Evolutionary conservation across 225 moss, liverwort and hornwort genomes (phyloP), one percentile per base, ranked within the genome.

Genomic region (Polytrichum commune): DNA sequence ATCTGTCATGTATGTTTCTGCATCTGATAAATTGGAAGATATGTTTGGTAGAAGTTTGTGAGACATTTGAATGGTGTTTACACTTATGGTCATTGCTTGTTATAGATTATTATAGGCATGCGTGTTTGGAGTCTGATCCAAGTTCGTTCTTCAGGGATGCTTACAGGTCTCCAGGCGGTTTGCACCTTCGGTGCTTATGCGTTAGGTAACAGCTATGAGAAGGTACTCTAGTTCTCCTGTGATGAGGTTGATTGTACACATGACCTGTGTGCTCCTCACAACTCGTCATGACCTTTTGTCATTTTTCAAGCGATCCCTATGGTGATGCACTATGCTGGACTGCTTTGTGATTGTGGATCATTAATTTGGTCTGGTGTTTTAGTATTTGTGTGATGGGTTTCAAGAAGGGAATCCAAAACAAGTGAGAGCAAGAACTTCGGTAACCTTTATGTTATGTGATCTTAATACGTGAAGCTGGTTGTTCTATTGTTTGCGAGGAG

Each of bases 81-180:
- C 58, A 58, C 0, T 22, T 68, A 5, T 68, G 53, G 27, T 73
- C 66, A 28, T 81, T 58, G 67, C 80, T 65, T 66, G 73, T 67
- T 73, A n/a, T 78, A 84, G 74, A 55, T 81, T 68, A 66, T 76
- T 66, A 60, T 80, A 75, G 78, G 72, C 60, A 76, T 70, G 87
- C 85, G 68, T 70, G 72, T 75, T 81, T 86, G 85, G 88, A 86
- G 92, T 89, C 97, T 98, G 95, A 98, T 98, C 88, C 89, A 86
- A 86, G 85, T 80, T 98, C 92, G 91, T 98, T 95, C 91, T 98
- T 95, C 97, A 98, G 97, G 97, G 91, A 93, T 95, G 97, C 85
- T 81, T 88, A 78, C 93, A 93, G 93, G 92, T 92, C 77, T 83
- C 84, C 82, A 88, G 90, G 93, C 90, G 91, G 84, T 82, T 88